Evolutionary conservation across 2,329 filamentous ascomycete genomes (phyloP).

Genomic region (Cytospora schulzeri): DNA sequence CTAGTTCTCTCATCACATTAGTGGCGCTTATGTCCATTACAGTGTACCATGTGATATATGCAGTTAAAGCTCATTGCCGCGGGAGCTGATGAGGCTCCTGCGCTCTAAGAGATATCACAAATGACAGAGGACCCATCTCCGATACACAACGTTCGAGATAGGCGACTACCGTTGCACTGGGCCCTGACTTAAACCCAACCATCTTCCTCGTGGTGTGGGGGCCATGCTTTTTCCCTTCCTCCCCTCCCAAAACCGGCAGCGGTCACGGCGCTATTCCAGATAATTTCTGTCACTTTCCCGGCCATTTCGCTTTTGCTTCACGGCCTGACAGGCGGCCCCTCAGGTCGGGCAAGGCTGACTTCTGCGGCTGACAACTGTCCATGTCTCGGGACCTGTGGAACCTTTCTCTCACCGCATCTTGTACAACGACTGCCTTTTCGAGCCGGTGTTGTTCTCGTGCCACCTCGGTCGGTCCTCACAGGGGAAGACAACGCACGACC

Average conservation of each 20-base stretch:
- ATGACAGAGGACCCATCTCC: not conserved
- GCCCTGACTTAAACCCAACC: not conserved
- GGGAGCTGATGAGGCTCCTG: not conserved
- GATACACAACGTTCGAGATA: not conserved
- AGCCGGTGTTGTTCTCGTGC: not conserved
- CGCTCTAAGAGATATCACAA: not conserved
- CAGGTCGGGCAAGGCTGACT: not conserved
- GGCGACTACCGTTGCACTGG: constrained; percentile 1
- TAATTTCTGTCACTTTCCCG: not conserved
- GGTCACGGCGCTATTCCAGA: not conserved
- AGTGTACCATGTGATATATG: not conserved
- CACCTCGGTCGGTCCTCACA: not conserved
- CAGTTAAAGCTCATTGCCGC: not conserved
- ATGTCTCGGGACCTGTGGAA: not conserved
- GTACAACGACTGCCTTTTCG: not conserved
- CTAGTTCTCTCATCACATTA: not conserved
- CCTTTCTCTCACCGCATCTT: not conserved
- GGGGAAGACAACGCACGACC: not conserved
- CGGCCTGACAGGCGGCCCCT: not conserved
- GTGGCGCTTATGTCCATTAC: not conserved
- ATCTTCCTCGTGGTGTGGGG: not conserved
- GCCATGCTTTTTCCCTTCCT: not conserved
- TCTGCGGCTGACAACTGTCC: not conserved
- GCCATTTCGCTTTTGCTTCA: not conserved
- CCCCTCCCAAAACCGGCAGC: not conserved